A percentile compares a stretch with the other conserved stretches of the same genome.
phyloP scores from a whole-genome alignment of 2,329 filamentous ascomycete genomes.

The Calcarisporium arbuscula region DNA sequence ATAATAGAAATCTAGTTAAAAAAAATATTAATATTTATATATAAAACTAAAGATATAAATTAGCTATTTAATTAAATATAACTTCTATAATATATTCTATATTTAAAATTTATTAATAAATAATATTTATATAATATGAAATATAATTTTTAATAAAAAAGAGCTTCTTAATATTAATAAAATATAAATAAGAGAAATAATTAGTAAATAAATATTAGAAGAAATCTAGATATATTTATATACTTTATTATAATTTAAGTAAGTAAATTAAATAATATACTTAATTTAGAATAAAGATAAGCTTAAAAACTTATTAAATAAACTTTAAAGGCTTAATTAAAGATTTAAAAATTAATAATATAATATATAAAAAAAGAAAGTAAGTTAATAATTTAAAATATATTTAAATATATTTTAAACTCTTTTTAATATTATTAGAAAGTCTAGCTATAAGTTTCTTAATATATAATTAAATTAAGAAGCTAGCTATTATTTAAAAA shows the following conservation, averaged over 20 bases:
- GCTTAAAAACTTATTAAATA: not conserved
- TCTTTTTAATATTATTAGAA: not conserved
- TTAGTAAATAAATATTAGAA: not conserved
- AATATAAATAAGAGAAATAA: not conserved
- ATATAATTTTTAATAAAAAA: not conserved
- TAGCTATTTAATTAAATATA: not conserved
- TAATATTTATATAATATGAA: constrained; percentile 2
- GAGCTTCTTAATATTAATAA: not conserved
- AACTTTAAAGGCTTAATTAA: not conserved
- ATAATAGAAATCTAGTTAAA: constrained; percentile 1
- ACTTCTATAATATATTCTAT: not conserved
- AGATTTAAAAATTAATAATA: constrained; percentile 3
- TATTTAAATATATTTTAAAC: not conserved
- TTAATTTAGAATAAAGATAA: not conserved
- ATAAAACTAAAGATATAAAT: not conserved
- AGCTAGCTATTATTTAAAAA: constrained; percentile 1
- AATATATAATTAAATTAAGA: constrained; percentile 1
- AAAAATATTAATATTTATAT: not conserved
- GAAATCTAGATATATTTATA: not conserved
- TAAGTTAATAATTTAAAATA: constrained; percentile 1
- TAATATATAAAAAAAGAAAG: constrained; percentile 1
- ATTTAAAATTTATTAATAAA: constrained; percentile 1
- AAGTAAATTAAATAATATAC: not conserved
- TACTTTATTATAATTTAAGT: not conserved
- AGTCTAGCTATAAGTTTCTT: constrained; percentile 1